A percentile compares a stretch with the other conserved stretches of the same genome.
Evolutionary conservation across 345 rosid species (phyloP).

Genomic region (Eucalyptus erythrocorys): DNA sequence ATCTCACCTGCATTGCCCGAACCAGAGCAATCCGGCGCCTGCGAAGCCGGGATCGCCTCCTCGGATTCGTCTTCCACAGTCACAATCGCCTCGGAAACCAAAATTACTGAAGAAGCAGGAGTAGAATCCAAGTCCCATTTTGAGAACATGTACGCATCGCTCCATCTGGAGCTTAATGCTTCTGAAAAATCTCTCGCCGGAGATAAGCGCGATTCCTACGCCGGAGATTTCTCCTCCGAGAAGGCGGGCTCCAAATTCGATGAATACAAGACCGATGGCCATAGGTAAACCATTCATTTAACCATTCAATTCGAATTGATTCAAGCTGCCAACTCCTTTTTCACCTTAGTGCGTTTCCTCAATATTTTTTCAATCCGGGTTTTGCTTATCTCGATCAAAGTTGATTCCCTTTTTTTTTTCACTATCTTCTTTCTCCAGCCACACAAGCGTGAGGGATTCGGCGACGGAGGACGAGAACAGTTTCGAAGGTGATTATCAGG

Average conservation of each 20-base stretch:
- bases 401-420: background rate
- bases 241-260: background rate
- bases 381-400: background rate
- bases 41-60: conserved; percentile 18
- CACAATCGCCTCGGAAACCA: background rate
- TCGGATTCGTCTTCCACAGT: conserved; percentile 19
- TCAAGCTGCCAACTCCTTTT: background rate
- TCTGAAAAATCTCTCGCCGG: background rate
- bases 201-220: background rate
- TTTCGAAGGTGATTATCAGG: background rate
- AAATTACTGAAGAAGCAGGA: background rate
- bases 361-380: background rate
- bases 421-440: background rate
- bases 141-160: background rate
- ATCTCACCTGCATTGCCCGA: conserved; percentile 10
- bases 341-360: background rate
- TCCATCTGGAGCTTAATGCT: background rate
- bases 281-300: background rate
- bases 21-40: conserved; percentile 21
- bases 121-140: background rate
- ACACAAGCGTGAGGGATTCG: background rate
- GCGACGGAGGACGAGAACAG: background rate
- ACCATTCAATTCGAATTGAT: background rate
- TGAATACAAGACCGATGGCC: conserved; percentile 3
- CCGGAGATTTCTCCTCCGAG: background rate